These are phyloP conservation scores for Annulohypoxylon moriforme DNA, from an alignment of 495 filamentous ascomycete species.

Conservation along the genomic window DNA sequence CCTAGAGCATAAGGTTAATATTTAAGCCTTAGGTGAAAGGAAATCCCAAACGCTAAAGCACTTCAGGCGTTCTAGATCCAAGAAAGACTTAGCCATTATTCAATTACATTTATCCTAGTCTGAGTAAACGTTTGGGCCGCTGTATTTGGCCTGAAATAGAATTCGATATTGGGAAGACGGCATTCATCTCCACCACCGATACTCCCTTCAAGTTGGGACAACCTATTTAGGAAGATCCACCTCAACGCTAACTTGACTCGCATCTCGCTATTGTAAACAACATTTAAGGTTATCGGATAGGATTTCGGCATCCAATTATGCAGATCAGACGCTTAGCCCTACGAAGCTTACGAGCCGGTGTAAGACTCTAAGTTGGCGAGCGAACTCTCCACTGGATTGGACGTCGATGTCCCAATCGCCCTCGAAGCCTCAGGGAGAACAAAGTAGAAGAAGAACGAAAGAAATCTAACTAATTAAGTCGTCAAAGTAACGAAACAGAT, in stretches of 20 bases:
- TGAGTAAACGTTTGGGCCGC: background rate
- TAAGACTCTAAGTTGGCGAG: conserved; percentile 2
- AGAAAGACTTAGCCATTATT: background rate
- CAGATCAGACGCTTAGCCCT: conserved; percentile 5
- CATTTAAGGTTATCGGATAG: background rate
- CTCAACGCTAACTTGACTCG: conserved; percentile 22
- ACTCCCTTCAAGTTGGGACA: background rate
- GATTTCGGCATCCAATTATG: conserved; percentile 2
- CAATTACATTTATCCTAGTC: background rate
- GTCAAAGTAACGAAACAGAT: background rate
- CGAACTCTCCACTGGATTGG: conserved; percentile 1
- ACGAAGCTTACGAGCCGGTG: background rate
- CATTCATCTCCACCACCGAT: conserved; percentile 1
- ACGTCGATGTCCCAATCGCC: background rate
- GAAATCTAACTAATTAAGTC: background rate
- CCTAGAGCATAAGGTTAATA: background rate
- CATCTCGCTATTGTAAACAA: conserved; percentile 5
- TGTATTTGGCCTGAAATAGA: background rate
- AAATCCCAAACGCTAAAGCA: background rate
- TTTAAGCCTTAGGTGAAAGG: background rate
- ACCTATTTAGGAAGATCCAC: background rate
- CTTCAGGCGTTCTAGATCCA: background rate
- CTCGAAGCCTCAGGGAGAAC: background rate
- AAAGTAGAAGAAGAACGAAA: background rate
- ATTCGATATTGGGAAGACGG: conserved; percentile 1